Evolutionary conservation across 2,329 filamentous ascomycete species (phyloP).

Genomic region (Talaromyces sp.): DNA sequence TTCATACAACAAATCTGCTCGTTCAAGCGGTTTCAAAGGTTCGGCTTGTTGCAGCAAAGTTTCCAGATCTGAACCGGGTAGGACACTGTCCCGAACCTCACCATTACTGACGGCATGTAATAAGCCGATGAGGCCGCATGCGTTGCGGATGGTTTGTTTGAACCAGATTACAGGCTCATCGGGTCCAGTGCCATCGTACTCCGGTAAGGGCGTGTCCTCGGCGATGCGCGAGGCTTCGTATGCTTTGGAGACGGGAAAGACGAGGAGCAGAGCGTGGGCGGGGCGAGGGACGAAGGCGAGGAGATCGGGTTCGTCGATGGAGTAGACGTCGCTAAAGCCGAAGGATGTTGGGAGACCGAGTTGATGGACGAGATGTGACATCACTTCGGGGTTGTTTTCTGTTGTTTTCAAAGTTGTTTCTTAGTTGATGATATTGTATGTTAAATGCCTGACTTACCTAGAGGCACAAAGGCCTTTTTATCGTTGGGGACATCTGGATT

Average conservation of each 20-base stretch:
- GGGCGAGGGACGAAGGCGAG: constrained; percentile 85
- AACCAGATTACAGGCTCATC: constrained; percentile 85
- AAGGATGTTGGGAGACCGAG: constrained; percentile 78
- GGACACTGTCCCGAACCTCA: constrained; percentile 60
- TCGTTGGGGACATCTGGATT: constrained; percentile 35
- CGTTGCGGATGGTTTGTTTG: constrained; percentile 89
- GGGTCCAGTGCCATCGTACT: constrained; percentile 66
- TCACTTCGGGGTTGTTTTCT: constrained; percentile 81
- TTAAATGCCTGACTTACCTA: constrained; percentile 32
- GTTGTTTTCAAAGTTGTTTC: not conserved
- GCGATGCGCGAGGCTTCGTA: constrained; percentile 73
- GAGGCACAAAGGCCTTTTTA: constrained; percentile 49
- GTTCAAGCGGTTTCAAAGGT: constrained; percentile 61
- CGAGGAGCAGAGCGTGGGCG: constrained; percentile 80
- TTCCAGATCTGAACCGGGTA: constrained; percentile 45
- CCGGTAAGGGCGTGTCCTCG: constrained; percentile 63
- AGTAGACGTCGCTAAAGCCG: constrained; percentile 86
- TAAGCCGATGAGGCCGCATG: constrained; percentile 85
- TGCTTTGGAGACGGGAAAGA: constrained; percentile 76
- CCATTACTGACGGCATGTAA: constrained; percentile 82
- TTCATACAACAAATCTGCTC: constrained; percentile 73
- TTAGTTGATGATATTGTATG: too few species aligned
- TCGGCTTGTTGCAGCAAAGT: constrained; percentile 67
- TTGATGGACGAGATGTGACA: constrained; percentile 75
- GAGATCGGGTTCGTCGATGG: constrained; percentile 78